Evolutionary conservation across 1,139 yeast genomes (phyloP), one percentile per base, ranked within the genome.

Genomic region (Suhomyces kunorum): DNA sequence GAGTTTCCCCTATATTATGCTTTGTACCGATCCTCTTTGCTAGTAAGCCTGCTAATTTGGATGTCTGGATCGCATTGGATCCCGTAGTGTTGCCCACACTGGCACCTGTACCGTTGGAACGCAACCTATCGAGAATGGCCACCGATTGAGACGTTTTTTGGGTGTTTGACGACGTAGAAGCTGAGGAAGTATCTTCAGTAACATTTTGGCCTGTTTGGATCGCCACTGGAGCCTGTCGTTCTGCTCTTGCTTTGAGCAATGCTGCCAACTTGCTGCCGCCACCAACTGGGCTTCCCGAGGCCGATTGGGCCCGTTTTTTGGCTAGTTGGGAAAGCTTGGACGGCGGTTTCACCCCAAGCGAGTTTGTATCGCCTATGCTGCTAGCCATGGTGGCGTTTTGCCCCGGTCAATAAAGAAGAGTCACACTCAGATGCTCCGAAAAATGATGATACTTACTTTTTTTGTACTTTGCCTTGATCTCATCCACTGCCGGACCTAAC

Each of bases 401-500:
- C n/a, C 20, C 13, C 17, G 15, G 19, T 15, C 16, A 7, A 23
- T 6, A 12, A 17, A 34, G 32, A 42, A 39, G 33, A 32, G 41
- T 32, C 32, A 15, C 28, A 32, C 22, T 8, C n/a, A n/a, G 16
- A 29, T 11, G 20, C 34, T 15, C 19, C 16, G 32, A 36, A 34
- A 40, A 40, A 38, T 42, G n/a, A n/a, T n/a, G 22, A 60, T 63
- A 71, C 78, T 50, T 72, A 73, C 78, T 67, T 56, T 65, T 73
- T 51, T 59, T 56, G 49, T 57, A 74, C 52, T 63, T 66, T 35
- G 71, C 60, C 50, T 74, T 75, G 40, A 85, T 56, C 46, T 80
- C 83, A 27, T 62, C 68, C 9, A 80, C 53, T 0, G 87, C 60
- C n/a, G 73, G 71, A 3, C 72, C 78, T 6, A 80, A 51, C 36